Base-by-base conservation (phyloP, 2,329 filamentous ascomycete genomes). In the Trichoderma oligosporum region DNA sequence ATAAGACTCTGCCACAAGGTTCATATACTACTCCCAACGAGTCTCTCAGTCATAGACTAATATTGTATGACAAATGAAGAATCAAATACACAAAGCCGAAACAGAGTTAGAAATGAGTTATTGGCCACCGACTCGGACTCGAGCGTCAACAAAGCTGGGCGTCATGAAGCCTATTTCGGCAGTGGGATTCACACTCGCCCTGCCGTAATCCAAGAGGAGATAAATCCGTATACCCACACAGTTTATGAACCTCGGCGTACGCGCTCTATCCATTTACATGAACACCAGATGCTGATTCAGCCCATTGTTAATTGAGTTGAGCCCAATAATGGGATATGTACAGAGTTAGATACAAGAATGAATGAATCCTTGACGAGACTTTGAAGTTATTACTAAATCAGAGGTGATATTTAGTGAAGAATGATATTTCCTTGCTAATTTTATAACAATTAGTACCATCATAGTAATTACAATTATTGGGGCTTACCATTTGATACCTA, bases 261-360 rank as follows among this genome's bases (percentile, higher is more conserved):
- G 4, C 53, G 60, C 0, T 66, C 64, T 1, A 62, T 65, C 12
- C 65, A 65, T 18, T n/a, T 60, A 4, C 61, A 66, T 31, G 65
- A 67, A 25, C 61, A 67, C 58, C 51, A 27, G 7, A 62, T 53
- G 1, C 8, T 58, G 12, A 61, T 65, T 3, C 65, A 67, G n/a
- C 65, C 65, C 3, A 64, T 67, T 6, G 56, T 59, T 16, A 64
- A 67, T n/a, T n/a, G n/a, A n/a, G n/a, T n/a, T n/a, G n/a, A n/a
- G n/a, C n/a, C n/a, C n/a, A n/a, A n/a, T n/a, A n/a, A n/a, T n/a
- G n/a, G n/a, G n/a, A n/a, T n/a, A n/a, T n/a, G n/a, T n/a, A n/a
- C n/a, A n/a, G n/a, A n/a, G n/a, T n/a, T n/a, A n/a, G n/a, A n/a
- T n/a, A n/a, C n/a, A n/a, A n/a, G n/a, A n/a, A n/a, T n/a, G n/a